Conservation (phyloP, 1,139 yeast genomes). For the Scheffersomyces stambukii region DNA sequence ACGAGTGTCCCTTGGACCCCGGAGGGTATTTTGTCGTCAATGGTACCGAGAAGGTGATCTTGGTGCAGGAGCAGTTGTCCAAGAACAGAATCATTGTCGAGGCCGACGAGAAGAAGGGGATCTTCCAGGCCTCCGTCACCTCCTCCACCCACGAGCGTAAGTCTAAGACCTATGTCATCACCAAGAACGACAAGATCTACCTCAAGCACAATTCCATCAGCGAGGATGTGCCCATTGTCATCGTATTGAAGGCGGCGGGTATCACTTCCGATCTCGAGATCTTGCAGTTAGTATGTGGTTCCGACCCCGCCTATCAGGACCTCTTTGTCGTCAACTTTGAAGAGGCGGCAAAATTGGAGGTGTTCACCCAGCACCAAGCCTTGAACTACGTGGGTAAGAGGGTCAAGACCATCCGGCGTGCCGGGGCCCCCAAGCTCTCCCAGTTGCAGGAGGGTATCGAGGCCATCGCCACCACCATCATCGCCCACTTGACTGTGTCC, state of each 20-base stretch:
- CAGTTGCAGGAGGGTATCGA: conserved; percentile 93
- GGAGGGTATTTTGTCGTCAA: conserved; percentile 98
- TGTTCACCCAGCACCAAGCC: conserved; percentile 92
- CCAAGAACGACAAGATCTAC: conserved; percentile 85
- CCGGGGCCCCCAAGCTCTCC: conserved; percentile 75
- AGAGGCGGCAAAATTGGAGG: conserved; percentile 83
- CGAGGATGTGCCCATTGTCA: conserved; percentile 93
- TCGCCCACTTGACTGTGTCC: conserved; percentile 88
- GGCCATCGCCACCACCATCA: conserved; percentile 93
- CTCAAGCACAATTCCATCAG: conserved; percentile 91
- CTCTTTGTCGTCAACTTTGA: conserved; percentile 89
- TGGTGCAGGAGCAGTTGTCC: conserved; percentile 94
- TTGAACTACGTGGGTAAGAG: conserved; percentile 84
- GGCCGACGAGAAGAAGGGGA: conserved; percentile 89
- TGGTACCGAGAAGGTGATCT: conserved; percentile 96
- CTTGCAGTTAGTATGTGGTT: conserved; percentile 90
- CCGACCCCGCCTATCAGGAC: conserved; percentile 84
- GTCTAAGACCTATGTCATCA: conserved; percentile 91
- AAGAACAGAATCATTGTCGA: conserved; percentile 97
- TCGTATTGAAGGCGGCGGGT: conserved; percentile 94
- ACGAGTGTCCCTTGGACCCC: conserved; percentile 97
- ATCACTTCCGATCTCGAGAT: conserved; percentile 89
- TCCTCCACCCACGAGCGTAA: conserved; percentile 97
- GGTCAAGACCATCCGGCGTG: conserved; percentile 87
- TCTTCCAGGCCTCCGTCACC: conserved; percentile 96